Evolutionary conservation across 345 rosid genomes (phyloP).

Genomic region (Anacardium occidentale): DNA sequence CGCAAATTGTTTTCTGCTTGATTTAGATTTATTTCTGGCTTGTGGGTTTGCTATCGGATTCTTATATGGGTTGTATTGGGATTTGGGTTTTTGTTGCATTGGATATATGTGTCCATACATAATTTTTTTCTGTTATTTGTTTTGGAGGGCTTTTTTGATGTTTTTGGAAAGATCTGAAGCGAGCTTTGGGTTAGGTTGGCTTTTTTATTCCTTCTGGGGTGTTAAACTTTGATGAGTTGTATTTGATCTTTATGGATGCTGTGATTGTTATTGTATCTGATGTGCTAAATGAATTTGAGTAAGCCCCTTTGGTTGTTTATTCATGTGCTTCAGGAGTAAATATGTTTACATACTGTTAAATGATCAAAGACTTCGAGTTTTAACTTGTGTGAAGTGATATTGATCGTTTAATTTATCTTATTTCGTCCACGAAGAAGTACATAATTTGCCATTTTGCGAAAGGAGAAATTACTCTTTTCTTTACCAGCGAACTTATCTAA

Average conservation of each 20-base stretch:
- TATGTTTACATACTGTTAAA: background rate
- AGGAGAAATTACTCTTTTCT: background rate
- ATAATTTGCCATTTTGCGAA: background rate
- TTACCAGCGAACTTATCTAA: constrained; percentile 15
- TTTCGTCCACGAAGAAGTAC: background rate
- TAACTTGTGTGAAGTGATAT: constrained; percentile 4
- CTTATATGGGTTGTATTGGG: background rate
- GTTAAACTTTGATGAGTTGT: constrained; percentile 19
- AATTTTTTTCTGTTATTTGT: background rate
- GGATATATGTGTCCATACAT: background rate
- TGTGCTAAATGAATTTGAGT: background rate
- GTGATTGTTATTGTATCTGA: background rate
- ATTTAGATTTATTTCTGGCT: constrained; percentile 29
- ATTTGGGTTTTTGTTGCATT: constrained; percentile 8
- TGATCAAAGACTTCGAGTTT: background rate
- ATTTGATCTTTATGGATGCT: background rate
- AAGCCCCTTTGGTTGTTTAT: background rate
- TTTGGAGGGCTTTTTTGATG: constrained; percentile 9
- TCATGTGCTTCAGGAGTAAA: background rate
- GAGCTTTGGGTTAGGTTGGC: constrained; percentile 19
- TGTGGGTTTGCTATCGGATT: no score
- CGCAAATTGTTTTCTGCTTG: constrained; percentile 14
- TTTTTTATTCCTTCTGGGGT: constrained; percentile 9
- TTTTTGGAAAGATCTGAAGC: constrained; percentile 27
- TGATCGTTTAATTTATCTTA: constrained; percentile 8